Evolutionary conservation across 1,139 yeast species (phyloP).

Genomic region (Debaryomycetaceae sp.): DNA sequence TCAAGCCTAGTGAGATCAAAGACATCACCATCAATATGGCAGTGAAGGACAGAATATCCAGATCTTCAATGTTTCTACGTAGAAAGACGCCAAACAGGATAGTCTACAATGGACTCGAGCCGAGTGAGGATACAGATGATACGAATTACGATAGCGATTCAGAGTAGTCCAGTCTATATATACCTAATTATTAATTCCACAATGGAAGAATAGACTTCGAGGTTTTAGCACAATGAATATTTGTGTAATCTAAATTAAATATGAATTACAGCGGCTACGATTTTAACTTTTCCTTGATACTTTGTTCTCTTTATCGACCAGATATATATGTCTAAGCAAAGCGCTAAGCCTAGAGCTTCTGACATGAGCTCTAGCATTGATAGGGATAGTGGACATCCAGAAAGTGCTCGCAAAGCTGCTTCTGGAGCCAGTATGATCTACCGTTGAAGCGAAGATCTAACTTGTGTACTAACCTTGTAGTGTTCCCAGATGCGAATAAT

Average conservation of each 20-base stretch:
- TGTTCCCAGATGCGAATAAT: background rate
- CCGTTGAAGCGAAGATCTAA: slow-evolving; percentile 6
- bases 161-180: slow-evolving; percentile 1
- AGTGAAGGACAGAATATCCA: slow-evolving; percentile 32
- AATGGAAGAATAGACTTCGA: background rate
- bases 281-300: background rate
- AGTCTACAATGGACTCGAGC: slow-evolving; percentile 29
- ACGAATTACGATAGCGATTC: slow-evolving; percentile 12
- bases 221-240: background rate
- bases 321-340: background rate
- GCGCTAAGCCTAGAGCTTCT: background rate
- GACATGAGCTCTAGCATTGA: background rate
- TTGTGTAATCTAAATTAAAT: background rate
- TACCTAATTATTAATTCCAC: background rate
- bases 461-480: background rate
- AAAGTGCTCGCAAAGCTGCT: slow-evolving; percentile 12
- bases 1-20: slow-evolving; percentile 38
- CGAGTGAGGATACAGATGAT: slow-evolving; percentile 5
- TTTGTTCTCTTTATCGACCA: background rate
- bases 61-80: slow-evolving; percentile 25
- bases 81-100: slow-evolving; percentile 38
- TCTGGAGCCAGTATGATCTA: slow-evolving; percentile 17
- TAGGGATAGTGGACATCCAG: slow-evolving; percentile 8
- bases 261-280: background rate
- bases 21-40: slow-evolving; percentile 35